A percentile compares a stretch with the other conserved stretches of the same genome.
phyloP scores from a whole-genome alignment of 768 basidiomycete species.

The Tricholoma saponaceum region DNA sequence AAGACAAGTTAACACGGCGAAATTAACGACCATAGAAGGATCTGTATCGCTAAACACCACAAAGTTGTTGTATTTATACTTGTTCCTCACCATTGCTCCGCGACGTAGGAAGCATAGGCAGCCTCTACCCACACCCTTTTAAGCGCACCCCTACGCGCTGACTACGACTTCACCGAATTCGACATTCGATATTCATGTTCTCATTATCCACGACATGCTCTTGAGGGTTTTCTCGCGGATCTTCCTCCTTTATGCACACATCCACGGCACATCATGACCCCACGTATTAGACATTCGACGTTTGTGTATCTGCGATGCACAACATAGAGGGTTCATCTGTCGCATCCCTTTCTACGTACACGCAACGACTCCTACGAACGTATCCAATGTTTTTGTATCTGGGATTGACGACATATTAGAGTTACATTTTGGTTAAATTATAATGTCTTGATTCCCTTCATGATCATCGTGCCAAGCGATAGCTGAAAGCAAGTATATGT shows the following conservation, averaged over 20 bases:
- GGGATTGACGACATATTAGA: background rate
- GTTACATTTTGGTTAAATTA: no score
- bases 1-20: slow-evolving; percentile 10
- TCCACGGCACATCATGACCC: slow-evolving; percentile 1
- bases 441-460: background rate
- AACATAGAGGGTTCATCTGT: background rate
- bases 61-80: slow-evolving; percentile 9
- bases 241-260: background rate
- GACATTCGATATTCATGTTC: slow-evolving; percentile 2
- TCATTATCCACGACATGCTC: background rate
- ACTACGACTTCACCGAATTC: slow-evolving; percentile 2
- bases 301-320: background rate
- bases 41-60: slow-evolving; percentile 11
- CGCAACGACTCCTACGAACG: no score
- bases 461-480: no score
- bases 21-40: slow-evolving; percentile 14
- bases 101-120: slow-evolving; percentile 4
- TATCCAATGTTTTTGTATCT: background rate
- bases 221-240: background rate
- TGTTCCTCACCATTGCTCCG: slow-evolving; percentile 1
- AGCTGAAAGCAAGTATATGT: no score
- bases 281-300: slow-evolving; percentile 6
- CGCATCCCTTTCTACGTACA: background rate
- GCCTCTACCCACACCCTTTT: slow-evolving; percentile 1
- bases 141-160: background rate